Conservation (phyloP, 129 eudicot species). For the Tagetes erecta region DNA sequence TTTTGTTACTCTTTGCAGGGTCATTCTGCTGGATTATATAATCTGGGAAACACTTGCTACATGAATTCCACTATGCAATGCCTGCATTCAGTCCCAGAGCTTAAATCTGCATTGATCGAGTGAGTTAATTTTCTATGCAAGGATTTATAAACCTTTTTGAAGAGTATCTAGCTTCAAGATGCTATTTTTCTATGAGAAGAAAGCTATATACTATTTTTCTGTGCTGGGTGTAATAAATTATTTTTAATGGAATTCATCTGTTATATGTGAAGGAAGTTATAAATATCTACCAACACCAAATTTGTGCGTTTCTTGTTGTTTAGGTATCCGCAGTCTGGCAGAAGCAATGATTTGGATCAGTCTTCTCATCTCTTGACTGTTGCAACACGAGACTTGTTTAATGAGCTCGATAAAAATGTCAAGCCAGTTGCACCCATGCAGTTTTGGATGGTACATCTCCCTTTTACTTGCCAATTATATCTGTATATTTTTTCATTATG, state of each 20-base stretch:
- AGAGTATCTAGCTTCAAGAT: constrained; percentile 8
- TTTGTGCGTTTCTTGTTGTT: constrained; percentile 8
- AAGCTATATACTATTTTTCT: constrained; percentile 7
- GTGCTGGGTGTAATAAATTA: not conserved
- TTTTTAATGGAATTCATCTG: not conserved
- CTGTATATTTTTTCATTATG: not conserved
- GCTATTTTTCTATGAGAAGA: constrained; percentile 13
- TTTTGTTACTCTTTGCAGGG: constrained; percentile 45
- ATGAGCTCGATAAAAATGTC: constrained; percentile 89
- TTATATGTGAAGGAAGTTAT: constrained; percentile 9
- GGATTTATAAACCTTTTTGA: not conserved
- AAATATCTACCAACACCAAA: not conserved
- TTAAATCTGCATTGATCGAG: constrained; percentile 85
- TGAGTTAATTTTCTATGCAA: constrained; percentile 38
- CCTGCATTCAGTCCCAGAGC: constrained; percentile 95
- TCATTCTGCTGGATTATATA: constrained; percentile 91
- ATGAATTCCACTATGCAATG: constrained; percentile 98
- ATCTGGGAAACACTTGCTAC: constrained; percentile 95
- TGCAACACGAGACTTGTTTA: constrained; percentile 87
- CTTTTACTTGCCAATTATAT: constrained; percentile 8
- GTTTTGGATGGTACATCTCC: constrained; percentile 72
- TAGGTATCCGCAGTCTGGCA: constrained; percentile 83
- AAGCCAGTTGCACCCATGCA: constrained; percentile 96
- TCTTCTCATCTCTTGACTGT: constrained; percentile 91
- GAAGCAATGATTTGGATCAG: constrained; percentile 74